A percentile compares a stretch with the other conserved stretches of the same genome.
phyloP scores from a whole-genome alignment of 2,329 filamentous ascomycete species.

The Torrubiella hemipterigena region DNA sequence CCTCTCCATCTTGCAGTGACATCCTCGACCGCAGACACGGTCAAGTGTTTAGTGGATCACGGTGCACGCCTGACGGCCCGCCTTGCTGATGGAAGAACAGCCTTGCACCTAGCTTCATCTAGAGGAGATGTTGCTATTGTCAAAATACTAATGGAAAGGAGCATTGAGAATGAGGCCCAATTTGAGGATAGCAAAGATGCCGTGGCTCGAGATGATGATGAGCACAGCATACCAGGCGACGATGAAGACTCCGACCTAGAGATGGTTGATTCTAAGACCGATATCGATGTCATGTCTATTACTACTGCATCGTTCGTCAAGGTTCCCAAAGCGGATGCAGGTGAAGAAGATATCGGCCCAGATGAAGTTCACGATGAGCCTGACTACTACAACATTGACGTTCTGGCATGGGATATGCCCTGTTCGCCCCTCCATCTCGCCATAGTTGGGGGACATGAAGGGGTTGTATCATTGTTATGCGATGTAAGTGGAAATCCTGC shows the following conservation, averaged over 20 bases:
- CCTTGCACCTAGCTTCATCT: slow-evolving; percentile 69
- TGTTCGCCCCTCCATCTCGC: slow-evolving; percentile 68
- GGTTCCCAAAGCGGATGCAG: slow-evolving; percentile 34
- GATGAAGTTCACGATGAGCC: slow-evolving; percentile 53
- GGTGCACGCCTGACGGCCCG: slow-evolving; percentile 64
- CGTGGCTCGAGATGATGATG: slow-evolving; percentile 15
- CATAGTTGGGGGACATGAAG: slow-evolving; percentile 58
- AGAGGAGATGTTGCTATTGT: slow-evolving; percentile 59
- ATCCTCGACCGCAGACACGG: slow-evolving; percentile 56
- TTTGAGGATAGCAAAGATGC: slow-evolving; percentile 34
- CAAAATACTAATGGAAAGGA: slow-evolving; percentile 60
- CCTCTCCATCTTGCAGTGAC: slow-evolving; percentile 67
- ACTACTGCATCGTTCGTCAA: slow-evolving; percentile 68
- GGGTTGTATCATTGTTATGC: slow-evolving; percentile 58
- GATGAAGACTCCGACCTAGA: slow-evolving; percentile 30
- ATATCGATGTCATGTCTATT: slow-evolving; percentile 38
- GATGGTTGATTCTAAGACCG: slow-evolving; percentile 31
- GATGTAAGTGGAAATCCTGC: slow-evolving; percentile 25
- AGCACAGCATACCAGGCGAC: slow-evolving; percentile 20
- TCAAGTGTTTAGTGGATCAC: slow-evolving; percentile 57
- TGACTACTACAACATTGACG: slow-evolving; percentile 69
- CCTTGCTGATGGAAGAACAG: slow-evolving; percentile 67
- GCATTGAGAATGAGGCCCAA: slow-evolving; percentile 58
- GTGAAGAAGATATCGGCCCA: slow-evolving; percentile 27
- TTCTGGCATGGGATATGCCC: slow-evolving; percentile 67